Percentiles rank a stretch among this genome's conserved stretches.
These are phyloP conservation scores for Globisporangium iwayamae DNA, from an alignment of 352 stramenopile genomes.

Conservation along the genomic window DNA sequence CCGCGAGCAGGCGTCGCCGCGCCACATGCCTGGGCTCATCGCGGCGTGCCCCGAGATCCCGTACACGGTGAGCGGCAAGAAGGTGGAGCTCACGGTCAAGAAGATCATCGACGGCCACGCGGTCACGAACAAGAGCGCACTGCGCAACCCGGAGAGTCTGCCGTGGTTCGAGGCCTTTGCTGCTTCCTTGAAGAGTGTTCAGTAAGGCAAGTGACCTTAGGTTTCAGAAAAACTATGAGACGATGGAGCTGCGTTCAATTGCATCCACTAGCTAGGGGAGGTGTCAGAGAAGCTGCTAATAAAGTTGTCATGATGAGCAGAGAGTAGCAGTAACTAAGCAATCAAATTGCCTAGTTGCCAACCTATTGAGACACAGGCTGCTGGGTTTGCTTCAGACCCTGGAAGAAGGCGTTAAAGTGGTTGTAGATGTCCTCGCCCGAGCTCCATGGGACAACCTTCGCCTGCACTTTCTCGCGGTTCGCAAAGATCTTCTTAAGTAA, in stretches of 20 bases:
- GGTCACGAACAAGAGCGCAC: constrained; percentile 57
- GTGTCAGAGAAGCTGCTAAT: background rate
- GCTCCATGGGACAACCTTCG: constrained; percentile 52
- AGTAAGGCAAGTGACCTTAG: background rate
- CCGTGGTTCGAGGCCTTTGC: constrained; percentile 57
- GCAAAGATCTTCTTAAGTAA: constrained; percentile 48
- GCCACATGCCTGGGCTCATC: constrained; percentile 64
- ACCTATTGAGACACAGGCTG: background rate
- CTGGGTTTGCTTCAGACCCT: background rate
- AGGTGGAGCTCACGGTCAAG: constrained; percentile 79
- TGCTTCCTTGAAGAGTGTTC: constrained; percentile 17
- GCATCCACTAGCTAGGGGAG: too few relatives aligned
- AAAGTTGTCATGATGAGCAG: background rate
- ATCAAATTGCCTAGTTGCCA: too few relatives aligned
- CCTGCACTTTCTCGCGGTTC: constrained; percentile 32
- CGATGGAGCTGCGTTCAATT: background rate
- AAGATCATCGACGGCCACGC: constrained; percentile 63
- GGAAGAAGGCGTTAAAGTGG: constrained; percentile 30
- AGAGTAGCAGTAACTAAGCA: background rate
- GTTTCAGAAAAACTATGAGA: background rate
- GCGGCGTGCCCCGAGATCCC: constrained; percentile 66
- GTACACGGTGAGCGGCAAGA: constrained; percentile 78
- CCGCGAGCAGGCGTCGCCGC: constrained; percentile 56
- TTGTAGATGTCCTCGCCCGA: constrained; percentile 61
- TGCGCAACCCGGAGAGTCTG: constrained; percentile 67